Evolutionary conservation across 225 moss, liverwort and hornwort species (phyloP), one percentile per base, ranked within the genome.

Genomic region (Polytrichum commune): DNA sequence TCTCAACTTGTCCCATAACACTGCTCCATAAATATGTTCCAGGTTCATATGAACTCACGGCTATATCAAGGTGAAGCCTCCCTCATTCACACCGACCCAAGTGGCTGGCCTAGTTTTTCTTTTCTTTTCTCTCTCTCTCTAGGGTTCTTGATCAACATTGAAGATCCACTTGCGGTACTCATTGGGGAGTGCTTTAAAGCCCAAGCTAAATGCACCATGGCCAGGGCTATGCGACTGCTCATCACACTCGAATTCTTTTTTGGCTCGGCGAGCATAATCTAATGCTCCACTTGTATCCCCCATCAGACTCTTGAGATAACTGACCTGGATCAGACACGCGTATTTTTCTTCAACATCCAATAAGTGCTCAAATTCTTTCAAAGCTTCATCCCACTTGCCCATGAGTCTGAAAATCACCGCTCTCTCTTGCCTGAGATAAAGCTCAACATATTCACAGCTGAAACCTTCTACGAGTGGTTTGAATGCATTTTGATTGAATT

Each of bases 361-460:
- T 35, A 55, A n/a, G 20, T n/a, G 27, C 32, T 73, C 65, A 27
- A 77, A 63, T 57, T 33, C 30, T 29, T 33, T 27, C 0, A 35
- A 5, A 38, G 77, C 67, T 32, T 75, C 55, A 29, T 68, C 68
- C 29, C 54, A 62, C 18, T 68, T 55, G 62, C 68, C 28, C 68
- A 75, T 75, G 23, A 75, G 75, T 32, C 75, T 62, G 29, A 55
- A 24, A 55, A 75, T 55, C 62, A 75, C 63, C 7, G 69, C 69
- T 69, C 75, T 63, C 67, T 75, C 75, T 58, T 58, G 58, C 20
- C 16, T 46, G 46, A 46, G 46, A 16, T 46, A 46, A 46, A 46
- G 46, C 46, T 46, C 46, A 46, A 46, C 3, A 46, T 3, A 13
- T 16, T 46, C 4, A 16, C 3, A 46, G 16, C 46, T 46, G 13